Evolutionary conservation across 805 yeast genomes (phyloP).

Genomic region (Saccharomycopsis sp.): DNA sequence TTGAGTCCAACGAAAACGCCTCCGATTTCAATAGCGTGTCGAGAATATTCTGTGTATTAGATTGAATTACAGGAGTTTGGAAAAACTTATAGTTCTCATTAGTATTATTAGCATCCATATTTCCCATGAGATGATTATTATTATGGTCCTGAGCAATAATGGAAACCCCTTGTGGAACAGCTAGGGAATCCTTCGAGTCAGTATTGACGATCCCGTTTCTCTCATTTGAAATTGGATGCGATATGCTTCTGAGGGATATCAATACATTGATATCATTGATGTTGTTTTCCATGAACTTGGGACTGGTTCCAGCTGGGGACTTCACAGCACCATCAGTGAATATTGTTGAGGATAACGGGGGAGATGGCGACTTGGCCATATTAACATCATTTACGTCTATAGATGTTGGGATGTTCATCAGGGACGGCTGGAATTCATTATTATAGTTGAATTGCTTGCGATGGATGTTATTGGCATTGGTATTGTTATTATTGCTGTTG

Average conservation of each 20-base stretch:
- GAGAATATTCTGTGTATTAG: conserved; percentile 27
- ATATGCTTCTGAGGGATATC: background rate
- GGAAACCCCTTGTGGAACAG: background rate
- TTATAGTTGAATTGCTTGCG: background rate
- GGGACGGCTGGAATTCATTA: background rate
- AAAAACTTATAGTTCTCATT: conserved; percentile 27
- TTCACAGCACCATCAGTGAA: background rate
- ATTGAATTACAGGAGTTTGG: conserved; percentile 34
- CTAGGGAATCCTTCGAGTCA: background rate
- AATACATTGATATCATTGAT: conserved; percentile 12
- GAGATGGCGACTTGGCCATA: background rate
- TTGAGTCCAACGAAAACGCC: background rate
- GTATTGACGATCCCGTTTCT: conserved; percentile 1
- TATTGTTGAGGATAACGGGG: background rate
- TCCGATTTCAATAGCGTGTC: conserved; percentile 28
- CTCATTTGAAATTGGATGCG: conserved; percentile 11
- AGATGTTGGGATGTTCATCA: background rate
- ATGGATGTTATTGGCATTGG: background rate
- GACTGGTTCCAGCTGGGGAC: background rate
- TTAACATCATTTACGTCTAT: background rate
- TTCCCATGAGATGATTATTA: background rate
- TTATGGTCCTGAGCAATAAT: conserved; percentile 5
- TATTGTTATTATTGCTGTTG: background rate
- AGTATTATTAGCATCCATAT: conserved; percentile 29
- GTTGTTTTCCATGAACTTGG: conserved; percentile 6